phyloP scores from a whole-genome alignment of 2,329 filamentous ascomycete genomes.

The Trichoderma koningii region DNA sequence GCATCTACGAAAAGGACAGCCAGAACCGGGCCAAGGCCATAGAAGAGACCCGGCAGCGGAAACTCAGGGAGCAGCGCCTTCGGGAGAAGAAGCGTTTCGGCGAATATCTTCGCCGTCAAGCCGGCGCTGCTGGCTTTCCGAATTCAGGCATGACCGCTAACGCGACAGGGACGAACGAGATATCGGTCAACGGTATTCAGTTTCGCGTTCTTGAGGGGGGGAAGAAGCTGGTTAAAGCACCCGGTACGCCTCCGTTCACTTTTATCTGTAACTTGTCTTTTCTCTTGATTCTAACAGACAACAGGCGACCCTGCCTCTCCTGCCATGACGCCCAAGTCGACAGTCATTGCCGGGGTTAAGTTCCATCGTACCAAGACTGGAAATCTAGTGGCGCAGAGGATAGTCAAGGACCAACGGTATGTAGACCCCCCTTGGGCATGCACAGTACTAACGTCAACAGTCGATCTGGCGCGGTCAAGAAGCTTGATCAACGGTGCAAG shows the following conservation, averaged over 20 bases:
- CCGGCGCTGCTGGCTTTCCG: slow-evolving; percentile 30
- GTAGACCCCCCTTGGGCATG: slow-evolving; percentile 39
- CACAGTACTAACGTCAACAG: slow-evolving; percentile 48
- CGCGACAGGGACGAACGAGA: slow-evolving; percentile 55
- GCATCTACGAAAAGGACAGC: slow-evolving; percentile 73
- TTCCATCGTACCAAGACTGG: slow-evolving; percentile 87
- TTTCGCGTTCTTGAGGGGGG: slow-evolving; percentile 76
- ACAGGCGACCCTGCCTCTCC: slow-evolving; percentile 61
- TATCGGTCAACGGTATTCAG: slow-evolving; percentile 69
- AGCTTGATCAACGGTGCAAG: slow-evolving; percentile 74
- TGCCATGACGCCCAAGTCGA: slow-evolving; percentile 72
- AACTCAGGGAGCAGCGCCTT: slow-evolving; percentile 54
- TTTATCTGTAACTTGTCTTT: background rate
- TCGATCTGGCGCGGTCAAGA: slow-evolving; percentile 59
- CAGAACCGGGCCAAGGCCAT: slow-evolving; percentile 70
- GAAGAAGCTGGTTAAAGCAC: slow-evolving; percentile 76
- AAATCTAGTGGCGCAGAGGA: slow-evolving; percentile 77
- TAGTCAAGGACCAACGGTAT: slow-evolving; percentile 76
- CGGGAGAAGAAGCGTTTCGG: slow-evolving; percentile 62
- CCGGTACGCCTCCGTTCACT: slow-evolving; percentile 54
- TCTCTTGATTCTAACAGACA: background rate
- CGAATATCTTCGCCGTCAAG: slow-evolving; percentile 40
- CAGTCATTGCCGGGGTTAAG: slow-evolving; percentile 72
- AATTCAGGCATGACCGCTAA: slow-evolving; percentile 34
- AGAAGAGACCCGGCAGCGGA: slow-evolving; percentile 65